A percentile compares a stretch with the other conserved stretches of the same genome.
Conservation (phyloP, 2,329 filamentous ascomycete genomes). For the Aspergillus alliaceus region DNA sequence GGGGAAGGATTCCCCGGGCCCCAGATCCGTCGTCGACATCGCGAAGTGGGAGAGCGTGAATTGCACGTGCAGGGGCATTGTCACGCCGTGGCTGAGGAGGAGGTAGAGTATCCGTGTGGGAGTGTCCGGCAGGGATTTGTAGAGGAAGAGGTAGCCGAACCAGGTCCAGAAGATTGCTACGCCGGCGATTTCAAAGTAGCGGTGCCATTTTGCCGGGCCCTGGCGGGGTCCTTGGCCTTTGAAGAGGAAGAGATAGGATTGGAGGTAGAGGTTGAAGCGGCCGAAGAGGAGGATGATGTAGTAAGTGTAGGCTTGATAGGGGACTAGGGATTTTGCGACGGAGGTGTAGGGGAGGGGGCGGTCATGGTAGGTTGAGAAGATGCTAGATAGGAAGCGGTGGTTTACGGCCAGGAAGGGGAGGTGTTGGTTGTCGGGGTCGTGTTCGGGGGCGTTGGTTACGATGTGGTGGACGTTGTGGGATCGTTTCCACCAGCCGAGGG, state of each 20-base stretch:
- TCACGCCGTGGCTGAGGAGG: constrained; percentile 74
- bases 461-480: constrained; percentile 96
- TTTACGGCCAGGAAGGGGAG: constrained; percentile 86
- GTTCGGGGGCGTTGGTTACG: constrained; percentile 89
- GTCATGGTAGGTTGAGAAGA: constrained; percentile 79
- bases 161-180: constrained; percentile 79
- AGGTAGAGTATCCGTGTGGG: constrained; percentile 70
- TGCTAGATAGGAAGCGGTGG: constrained; percentile 70
- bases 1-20: constrained; percentile 77
- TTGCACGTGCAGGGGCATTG: constrained; percentile 78
- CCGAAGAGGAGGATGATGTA: constrained; percentile 77
- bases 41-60: constrained; percentile 91
- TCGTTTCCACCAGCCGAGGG: constrained; percentile 92
- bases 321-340: constrained; percentile 66
- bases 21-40: constrained; percentile 84
- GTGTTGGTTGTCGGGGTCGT: constrained; percentile 91
- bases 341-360: constrained; percentile 73
- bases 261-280: constrained; percentile 82
- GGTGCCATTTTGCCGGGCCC: constrained; percentile 77
- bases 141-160: constrained; percentile 78
- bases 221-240: constrained; percentile 67
- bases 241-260: constrained; percentile 75
- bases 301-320: constrained; percentile 75
- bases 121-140: constrained; percentile 65
- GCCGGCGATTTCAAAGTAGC: constrained; percentile 71